These are phyloP conservation scores for Heliophila coronopifolia DNA, from an alignment of 441 rosid species.

Conservation along the genomic window DNA sequence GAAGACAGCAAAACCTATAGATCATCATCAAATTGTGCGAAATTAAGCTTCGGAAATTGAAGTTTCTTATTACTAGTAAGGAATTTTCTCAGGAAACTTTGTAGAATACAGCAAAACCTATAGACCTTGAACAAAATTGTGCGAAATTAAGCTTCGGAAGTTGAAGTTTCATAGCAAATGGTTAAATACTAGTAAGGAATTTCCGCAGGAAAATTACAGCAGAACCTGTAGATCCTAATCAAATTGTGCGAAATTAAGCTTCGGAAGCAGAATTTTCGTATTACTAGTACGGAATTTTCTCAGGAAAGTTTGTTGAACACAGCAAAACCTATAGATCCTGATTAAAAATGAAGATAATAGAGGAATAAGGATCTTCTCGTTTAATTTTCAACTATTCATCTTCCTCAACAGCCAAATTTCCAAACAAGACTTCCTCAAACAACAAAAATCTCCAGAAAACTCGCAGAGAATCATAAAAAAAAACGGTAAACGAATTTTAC, in stretches of 20 bases:
- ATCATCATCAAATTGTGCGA: background rate
- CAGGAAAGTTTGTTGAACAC: too few species aligned
- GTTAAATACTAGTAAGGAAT: background rate
- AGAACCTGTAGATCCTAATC: background rate
- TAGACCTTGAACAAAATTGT: background rate
- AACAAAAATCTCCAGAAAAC: background rate
- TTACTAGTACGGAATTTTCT: background rate
- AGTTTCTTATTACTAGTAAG: background rate
- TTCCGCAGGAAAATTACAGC: slow-evolving; percentile 18
- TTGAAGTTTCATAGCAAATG: background rate
- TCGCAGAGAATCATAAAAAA: background rate
- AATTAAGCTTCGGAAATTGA: background rate
- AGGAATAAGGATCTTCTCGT: background rate
- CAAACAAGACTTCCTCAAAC: background rate
- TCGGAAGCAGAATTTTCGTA: background rate
- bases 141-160: background rate
- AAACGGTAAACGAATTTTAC: background rate
- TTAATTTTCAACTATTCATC: slow-evolving; percentile 9
- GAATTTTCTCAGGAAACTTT: slow-evolving; percentile 18
- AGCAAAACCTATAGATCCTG: too few species aligned
- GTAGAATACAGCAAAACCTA: background rate
- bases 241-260: slow-evolving; percentile 1
- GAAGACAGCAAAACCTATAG: too few species aligned
- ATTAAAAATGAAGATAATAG: too few species aligned
- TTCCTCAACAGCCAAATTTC: background rate